Base-by-base conservation (phyloP, 2,329 filamentous ascomycete species). In the Exophiala viscosa region DNA sequence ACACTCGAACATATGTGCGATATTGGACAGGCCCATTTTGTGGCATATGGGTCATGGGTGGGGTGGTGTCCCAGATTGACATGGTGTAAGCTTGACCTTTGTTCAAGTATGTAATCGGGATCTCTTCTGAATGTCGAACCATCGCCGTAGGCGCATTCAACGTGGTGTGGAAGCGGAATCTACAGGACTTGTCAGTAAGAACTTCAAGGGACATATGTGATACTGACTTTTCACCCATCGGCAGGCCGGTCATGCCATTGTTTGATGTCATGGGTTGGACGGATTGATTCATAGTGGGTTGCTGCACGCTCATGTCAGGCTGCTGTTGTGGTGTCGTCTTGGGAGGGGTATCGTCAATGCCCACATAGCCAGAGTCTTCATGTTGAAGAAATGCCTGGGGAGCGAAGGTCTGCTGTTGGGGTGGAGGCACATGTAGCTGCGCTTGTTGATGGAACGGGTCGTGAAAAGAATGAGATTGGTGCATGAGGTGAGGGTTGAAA, bases 31-130 rank as follows among this genome's bases (percentile, higher is more conserved):
- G 84, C 3, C 79, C 79, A 0, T 75, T 69, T 32, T 80, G 73
- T 2, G 82, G 78, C 3, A 85, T 71, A 33, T 80, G 73, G 2
- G 82, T 78, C 3, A 85, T 71, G 1, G 79, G 75, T 1, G 86
- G 81, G 5, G 78, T 76, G 0, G 87, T 93, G 66, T 99, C 93
- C 42, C 87, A 76, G 23, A 99, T 81, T 2, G 88, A 87, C 14
- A 99, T 76, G 0, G 88, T 88, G 68, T 99, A 99, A 13, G 90
- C 89, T 68, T 97, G 92, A 18, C 92, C 91, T 71, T 97, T 97
- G 74, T 99, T 99, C 14, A 99, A 80, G 67, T 99, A 99, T 0
- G 92, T 96, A n/a, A 97, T 83, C 0, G 93, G 93, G 18, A 97
- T 95, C 68, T 97, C 92, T 55, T 95, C 87, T 1, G 84, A 73